Base-by-base conservation (phyloP, 164 flowering plant species). In the Buxus sempervirens region DNA sequence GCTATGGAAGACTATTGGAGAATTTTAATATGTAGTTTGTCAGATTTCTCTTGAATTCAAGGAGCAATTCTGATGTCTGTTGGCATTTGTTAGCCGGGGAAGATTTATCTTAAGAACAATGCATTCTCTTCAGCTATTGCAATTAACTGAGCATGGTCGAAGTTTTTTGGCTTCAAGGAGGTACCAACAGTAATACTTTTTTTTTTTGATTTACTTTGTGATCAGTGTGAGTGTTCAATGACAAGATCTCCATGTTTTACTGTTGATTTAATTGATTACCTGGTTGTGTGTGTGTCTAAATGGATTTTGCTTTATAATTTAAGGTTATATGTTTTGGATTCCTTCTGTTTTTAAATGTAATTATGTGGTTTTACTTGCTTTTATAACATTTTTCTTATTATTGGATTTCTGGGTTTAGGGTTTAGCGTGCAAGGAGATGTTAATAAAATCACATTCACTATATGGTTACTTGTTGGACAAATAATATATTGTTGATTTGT, bases 81-180 rank as follows among this genome's bases (percentile, higher is more conserved):
- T 51, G 27, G 26, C 41, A 63, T 67, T 62, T 59, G 16, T 49
- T 51, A 51, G 64, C 28, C 18, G 69, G 58, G 55, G 60, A 69
- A 63, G 71, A 66, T 49, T 21, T 54, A 62, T 70, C 64, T 38
- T 25, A 41, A 54, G 38, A 78, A 76, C 58, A 70, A 96, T 96
- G 99, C 81, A 88, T 80, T 92, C 98, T 56, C 96, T 89, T 68
- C 99, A 96, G 77, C 80, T 93, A 42, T 72, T 92, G 82, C 91
- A 86, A 80, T 74, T 96, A 61, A 93, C 98, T 16, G 93, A 96
- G 75, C 95, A 78, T 80, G 96, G 98, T 24, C 91, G 86, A 36
- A 73, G 77, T 65, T 70, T 93, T 72, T 65, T 88, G 76, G 80
- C 93, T 66, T 88, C 96, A 0, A 85, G 93, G 76, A 90, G 98